phyloP scores from a whole-genome alignment of 1,284 basidiomycete species.

The Fomitiporia mediterranea region DNA sequence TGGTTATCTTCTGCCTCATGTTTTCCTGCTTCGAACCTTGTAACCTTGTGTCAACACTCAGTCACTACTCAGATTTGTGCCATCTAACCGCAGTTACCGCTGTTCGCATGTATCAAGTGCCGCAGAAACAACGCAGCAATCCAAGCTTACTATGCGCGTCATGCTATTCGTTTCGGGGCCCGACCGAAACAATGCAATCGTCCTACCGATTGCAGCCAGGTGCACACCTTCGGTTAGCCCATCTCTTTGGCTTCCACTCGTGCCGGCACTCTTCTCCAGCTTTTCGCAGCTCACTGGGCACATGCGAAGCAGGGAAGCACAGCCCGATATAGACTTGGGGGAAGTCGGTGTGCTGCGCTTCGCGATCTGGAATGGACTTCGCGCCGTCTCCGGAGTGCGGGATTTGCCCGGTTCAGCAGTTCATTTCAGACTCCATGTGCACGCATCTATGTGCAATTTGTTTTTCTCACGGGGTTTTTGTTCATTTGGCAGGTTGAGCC shows the following conservation, averaged over 20 bases:
- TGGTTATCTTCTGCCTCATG: neutral
- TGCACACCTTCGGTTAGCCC: too few species aligned
- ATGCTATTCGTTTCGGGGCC: too few species aligned
- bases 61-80: neutral
- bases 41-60: neutral
- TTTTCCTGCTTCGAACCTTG: neutral
- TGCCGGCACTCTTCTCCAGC: neutral
- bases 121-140: constrained; percentile 4
- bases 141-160: too few species aligned
- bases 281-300: neutral
- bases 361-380: neutral
- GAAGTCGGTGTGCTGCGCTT: neutral
- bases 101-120: neutral
- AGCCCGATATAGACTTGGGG: neutral
- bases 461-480: neutral
- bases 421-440: neutral
- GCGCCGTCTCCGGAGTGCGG: neutral
- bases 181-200: too few species aligned
- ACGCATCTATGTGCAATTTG: neutral
- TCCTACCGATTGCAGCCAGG: too few species aligned
- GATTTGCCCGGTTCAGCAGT: neutral
- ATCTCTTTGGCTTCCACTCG: too few species aligned
- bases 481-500: too few species aligned
- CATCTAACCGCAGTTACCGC: neutral
- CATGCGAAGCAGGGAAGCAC: neutral